Evolutionary conservation across 768 basidiomycete genomes (phyloP).

Genomic region (Suillus weaverae): DNA sequence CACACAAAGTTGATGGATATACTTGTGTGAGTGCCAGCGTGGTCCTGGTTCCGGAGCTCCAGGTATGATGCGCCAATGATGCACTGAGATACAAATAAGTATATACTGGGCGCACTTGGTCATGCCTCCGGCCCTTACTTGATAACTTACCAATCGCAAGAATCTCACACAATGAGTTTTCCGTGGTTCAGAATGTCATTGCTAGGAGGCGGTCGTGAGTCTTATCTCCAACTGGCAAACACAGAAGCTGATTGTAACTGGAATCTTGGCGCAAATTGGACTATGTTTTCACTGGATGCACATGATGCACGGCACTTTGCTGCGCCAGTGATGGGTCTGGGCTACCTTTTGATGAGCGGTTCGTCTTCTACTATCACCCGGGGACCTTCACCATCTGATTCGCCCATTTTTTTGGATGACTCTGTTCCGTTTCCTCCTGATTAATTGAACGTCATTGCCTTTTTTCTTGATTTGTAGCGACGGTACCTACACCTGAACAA

Average conservation of each 20-base stretch:
- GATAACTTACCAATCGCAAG: background rate
- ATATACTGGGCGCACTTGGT: background rate
- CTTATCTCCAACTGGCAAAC: background rate
- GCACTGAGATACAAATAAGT: slow-evolving; percentile 6
- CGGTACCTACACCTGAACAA: slow-evolving; percentile 37
- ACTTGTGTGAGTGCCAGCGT: background rate
- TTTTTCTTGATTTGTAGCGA: slow-evolving; percentile 24
- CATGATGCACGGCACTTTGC: slow-evolving; percentile 1
- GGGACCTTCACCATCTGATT: slow-evolving; percentile 9
- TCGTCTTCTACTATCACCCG: slow-evolving; percentile 22
- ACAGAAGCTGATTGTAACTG: background rate
- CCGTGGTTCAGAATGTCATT: slow-evolving; percentile 58
- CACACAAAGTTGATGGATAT: background rate
- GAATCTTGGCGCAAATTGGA: background rate
- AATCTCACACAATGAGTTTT: slow-evolving; percentile 41
- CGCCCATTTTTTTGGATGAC: slow-evolving; percentile 12
- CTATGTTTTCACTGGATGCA: background rate
- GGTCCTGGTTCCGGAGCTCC: background rate
- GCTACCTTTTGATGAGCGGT: slow-evolving; percentile 65
- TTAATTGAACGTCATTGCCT: slow-evolving; percentile 4
- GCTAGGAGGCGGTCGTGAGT: slow-evolving; percentile 49
- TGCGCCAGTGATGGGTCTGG: slow-evolving; percentile 50
- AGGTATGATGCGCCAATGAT: slow-evolving; percentile 1
- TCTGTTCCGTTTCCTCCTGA: background rate
- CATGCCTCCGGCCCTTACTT: background rate